Conservation (phyloP, 2,329 filamentous ascomycete species). For the Phialophora chinensis region DNA sequence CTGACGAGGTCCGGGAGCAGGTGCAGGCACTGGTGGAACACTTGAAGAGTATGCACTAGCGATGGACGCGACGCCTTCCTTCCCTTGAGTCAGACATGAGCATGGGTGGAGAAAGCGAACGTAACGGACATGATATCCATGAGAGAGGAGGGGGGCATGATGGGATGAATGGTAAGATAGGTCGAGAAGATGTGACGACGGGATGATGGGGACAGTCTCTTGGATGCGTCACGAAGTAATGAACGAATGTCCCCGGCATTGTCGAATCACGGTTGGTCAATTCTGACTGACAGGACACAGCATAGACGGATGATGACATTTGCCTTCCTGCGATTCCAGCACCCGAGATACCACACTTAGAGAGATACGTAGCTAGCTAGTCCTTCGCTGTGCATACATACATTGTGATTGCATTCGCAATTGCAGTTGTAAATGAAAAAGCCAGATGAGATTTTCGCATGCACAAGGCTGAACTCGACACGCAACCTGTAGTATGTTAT, state of each 20-base stretch:
- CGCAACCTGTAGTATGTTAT: too few species aligned
- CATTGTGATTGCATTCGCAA: not conserved
- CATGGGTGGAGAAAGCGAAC: not conserved
- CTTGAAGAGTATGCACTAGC: conserved; percentile 46
- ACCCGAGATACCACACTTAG: conserved; percentile 1
- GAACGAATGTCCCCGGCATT: not conserved
- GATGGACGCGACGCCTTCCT: not conserved
- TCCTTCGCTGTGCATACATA: too few species aligned
- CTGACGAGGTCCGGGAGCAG: conserved; percentile 55
- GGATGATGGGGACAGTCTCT: not conserved
- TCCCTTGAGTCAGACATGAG: not conserved
- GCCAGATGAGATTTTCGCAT: not conserved
- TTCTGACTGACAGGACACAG: not conserved
- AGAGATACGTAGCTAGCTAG: not conserved
- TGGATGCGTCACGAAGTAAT: not conserved
- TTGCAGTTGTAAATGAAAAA: not conserved
- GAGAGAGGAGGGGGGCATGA: not conserved
- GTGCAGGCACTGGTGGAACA: conserved; percentile 56
- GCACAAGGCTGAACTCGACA: not conserved
- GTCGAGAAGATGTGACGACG: not conserved
- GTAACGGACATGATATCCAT: not conserved
- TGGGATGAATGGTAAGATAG: not conserved
- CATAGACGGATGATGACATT: not conserved
- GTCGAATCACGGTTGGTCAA: not conserved
- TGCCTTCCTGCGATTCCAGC: not conserved